phyloP scores from a whole-genome alignment of 345 rosid genomes.

The Psidium guajava region DNA sequence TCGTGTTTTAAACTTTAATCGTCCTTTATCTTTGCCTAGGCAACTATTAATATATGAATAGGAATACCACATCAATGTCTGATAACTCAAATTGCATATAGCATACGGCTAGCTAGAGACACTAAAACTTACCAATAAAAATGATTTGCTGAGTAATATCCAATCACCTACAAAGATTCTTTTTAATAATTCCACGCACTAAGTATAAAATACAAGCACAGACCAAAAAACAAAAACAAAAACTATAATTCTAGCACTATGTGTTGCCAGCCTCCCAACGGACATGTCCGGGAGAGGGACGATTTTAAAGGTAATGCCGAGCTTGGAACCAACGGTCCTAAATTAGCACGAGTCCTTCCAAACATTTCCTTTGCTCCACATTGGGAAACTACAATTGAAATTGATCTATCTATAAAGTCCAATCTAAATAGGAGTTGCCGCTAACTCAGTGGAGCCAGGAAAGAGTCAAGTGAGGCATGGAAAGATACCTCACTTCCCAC shows the following conservation, averaged over 20 bases:
- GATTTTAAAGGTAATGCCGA: neutral
- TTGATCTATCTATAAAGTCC: neutral
- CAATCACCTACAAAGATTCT: neutral
- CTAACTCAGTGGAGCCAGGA: neutral
- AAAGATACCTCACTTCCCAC: neutral
- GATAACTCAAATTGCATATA: neutral
- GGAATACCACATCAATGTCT: neutral
- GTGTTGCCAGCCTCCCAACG: neutral
- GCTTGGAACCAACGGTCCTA: neutral
- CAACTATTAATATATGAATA: neutral
- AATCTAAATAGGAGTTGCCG: neutral
- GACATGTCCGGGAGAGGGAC: neutral
- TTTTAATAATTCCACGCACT: neutral
- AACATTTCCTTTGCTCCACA: neutral
- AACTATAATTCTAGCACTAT: neutral
- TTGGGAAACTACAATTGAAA: neutral
- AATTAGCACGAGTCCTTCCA: neutral
- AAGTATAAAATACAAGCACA: neutral
- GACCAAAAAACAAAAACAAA: neutral
- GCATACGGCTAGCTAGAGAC: neutral
- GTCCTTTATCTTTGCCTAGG: neutral
- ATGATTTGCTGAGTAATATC: neutral
- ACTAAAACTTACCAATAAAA: neutral
- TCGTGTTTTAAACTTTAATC: neutral
- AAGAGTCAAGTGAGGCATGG: neutral